Conservation (phyloP, 176 grass and related monocot species). For the Guadua angustifolia region DNA sequence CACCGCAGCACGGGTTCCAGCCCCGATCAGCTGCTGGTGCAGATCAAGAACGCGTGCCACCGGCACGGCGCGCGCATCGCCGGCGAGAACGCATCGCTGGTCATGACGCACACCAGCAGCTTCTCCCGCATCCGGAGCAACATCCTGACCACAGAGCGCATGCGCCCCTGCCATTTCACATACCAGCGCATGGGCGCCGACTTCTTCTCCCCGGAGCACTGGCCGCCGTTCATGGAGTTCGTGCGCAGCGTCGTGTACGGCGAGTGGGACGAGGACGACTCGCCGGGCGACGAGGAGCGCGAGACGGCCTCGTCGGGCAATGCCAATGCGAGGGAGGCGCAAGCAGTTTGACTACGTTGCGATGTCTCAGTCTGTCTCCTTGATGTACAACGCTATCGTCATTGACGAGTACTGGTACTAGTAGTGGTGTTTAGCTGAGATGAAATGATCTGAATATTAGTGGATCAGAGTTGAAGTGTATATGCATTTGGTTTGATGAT, state of each 20-base stretch:
- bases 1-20: conserved; percentile 50
- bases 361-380: not conserved
- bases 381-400: not conserved
- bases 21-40: conserved; percentile 58
- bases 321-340: conserved; percentile 39
- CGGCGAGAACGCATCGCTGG: conserved; percentile 77
- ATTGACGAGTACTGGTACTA: not conserved
- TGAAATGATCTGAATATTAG: conserved; percentile 33
- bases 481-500: not conserved
- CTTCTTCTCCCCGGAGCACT: conserved; percentile 93
- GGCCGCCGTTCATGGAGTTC: conserved; percentile 78
- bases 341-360: conserved; percentile 18
- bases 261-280: conserved; percentile 67
- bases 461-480: conserved; percentile 27
- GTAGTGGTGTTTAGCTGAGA: conserved; percentile 15
- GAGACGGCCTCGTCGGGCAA: not conserved
- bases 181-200: conserved; percentile 77
- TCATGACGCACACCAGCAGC: conserved; percentile 51
- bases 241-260: conserved; percentile 55
- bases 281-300: conserved; percentile 16
- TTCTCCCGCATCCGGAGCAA: conserved; percentile 57
- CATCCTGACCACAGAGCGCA: conserved; percentile 49
- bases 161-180: conserved; percentile 47
- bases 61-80: conserved; percentile 56
- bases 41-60: conserved; percentile 67